Percentiles rank a stretch among this genome's conserved stretches.
Conservation (phyloP, 768 basidiomycete genomes). For the Ephemerocybe angulata region DNA sequence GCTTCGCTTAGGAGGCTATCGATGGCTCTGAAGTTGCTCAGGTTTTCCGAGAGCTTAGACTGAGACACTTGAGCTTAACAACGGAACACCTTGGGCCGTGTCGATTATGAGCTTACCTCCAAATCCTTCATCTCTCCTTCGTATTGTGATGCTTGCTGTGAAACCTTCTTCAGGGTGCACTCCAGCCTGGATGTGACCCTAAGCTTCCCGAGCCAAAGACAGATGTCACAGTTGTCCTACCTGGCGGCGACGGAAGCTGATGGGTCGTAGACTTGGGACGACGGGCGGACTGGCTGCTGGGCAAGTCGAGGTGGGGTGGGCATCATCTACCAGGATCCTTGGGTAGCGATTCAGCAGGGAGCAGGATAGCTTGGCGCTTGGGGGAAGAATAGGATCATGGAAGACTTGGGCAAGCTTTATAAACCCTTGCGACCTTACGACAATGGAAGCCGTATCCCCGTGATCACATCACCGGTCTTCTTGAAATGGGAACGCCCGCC, state of each 20-base stretch:
- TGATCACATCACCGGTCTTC: too few relatives aligned
- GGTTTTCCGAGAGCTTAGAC: constrained; percentile 63
- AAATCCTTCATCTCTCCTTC: constrained; percentile 61
- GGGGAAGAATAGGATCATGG: too few relatives aligned
- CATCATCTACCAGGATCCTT: too few relatives aligned
- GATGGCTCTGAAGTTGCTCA: constrained; percentile 73
- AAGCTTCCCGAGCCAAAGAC: too few relatives aligned
- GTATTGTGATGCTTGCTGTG: constrained; percentile 44
- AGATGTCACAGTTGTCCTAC: neutral
- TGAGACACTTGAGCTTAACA: constrained; percentile 20
- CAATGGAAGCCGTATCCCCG: too few relatives aligned
- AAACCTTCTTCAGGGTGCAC: constrained; percentile 40
- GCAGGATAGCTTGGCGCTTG: too few relatives aligned
- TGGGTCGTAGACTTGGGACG: neutral
- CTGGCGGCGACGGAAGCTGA: constrained; percentile 5
- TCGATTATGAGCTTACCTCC: constrained; percentile 37
- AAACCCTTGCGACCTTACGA: too few relatives aligned
- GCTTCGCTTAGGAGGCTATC: constrained; percentile 67
- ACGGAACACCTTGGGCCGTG: neutral
- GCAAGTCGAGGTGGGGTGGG: too few relatives aligned
- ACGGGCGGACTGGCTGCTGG: neutral
- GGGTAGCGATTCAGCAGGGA: too few relatives aligned
- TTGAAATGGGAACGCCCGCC: too few relatives aligned
- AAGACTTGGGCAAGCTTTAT: too few relatives aligned
- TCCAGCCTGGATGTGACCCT: constrained; percentile 35